These are phyloP conservation scores for Beta vulgaris DNA, from an alignment of 148 eudicot species.

Conservation along the genomic window DNA sequence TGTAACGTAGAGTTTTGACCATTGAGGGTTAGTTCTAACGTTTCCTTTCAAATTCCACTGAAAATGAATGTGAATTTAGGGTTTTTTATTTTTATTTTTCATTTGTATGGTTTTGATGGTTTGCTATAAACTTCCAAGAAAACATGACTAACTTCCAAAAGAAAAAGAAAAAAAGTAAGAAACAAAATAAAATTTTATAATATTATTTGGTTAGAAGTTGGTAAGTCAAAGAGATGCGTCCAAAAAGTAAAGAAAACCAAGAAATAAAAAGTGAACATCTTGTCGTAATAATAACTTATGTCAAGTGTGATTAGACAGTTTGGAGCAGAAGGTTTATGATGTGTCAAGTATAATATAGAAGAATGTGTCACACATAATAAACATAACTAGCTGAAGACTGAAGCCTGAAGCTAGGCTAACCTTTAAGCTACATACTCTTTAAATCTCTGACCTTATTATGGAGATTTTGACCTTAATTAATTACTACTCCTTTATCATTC, in stretches of 20 bases:
- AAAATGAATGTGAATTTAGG: too few relatives aligned
- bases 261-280: background rate
- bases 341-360: background rate
- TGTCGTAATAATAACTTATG: constrained; percentile 25
- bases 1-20: too few relatives aligned
- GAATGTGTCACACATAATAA: background rate
- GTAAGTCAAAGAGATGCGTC: background rate
- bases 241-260: background rate
- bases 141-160: too few relatives aligned
- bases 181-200: too few relatives aligned
- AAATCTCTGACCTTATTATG: constrained; percentile 9
- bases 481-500: background rate
- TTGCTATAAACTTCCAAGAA: too few relatives aligned
- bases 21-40: too few relatives aligned
- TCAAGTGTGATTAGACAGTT: constrained; percentile 29
- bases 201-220: too few relatives aligned
- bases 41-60: too few relatives aligned
- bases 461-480: background rate
- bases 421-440: constrained; percentile 15
- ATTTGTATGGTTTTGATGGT: too few relatives aligned
- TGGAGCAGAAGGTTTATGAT: constrained; percentile 15
- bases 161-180: too few relatives aligned
- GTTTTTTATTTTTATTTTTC: too few relatives aligned
- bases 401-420: constrained; percentile 22
- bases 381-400: background rate